Conservation (phyloP, 192 early-diverging fungal species). For the Phycomyces blakesleeanus region DNA sequence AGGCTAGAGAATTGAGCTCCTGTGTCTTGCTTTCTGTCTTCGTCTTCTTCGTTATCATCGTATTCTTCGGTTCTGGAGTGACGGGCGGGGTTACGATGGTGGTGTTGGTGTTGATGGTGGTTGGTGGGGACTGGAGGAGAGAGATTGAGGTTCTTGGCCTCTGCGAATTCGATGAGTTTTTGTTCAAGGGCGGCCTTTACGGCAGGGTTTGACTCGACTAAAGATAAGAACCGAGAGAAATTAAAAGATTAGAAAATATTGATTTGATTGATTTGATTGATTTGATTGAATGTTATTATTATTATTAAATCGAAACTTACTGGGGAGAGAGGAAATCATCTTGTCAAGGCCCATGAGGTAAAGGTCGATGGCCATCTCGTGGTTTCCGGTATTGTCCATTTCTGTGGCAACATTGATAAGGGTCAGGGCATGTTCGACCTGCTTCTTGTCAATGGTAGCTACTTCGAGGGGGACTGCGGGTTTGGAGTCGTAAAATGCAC, state of each 20-base stretch:
- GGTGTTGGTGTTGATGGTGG: no score
- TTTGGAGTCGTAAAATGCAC: background rate
- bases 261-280: background rate
- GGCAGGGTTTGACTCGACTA: conserved; percentile 19
- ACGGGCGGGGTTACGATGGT: background rate
- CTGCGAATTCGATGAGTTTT: conserved; percentile 13
- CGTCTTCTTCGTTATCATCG: background rate
- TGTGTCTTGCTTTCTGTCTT: background rate
- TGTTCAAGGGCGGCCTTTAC: conserved; percentile 7
- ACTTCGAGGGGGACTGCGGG: background rate
- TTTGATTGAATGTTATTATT: no score
- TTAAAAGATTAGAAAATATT: background rate
- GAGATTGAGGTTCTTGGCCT: conserved; percentile 9
- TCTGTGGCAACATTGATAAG: conserved; percentile 23
- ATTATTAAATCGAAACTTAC: conserved; percentile 1
- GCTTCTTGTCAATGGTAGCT: conserved; percentile 10
- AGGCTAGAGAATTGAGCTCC: conserved; percentile 13
- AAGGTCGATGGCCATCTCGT: conserved; percentile 19
- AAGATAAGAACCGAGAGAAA: background rate
- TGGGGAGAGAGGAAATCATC: conserved; percentile 17
- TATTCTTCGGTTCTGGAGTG: background rate
- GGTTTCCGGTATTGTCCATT: conserved; percentile 16
- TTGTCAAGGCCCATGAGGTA: conserved; percentile 26
- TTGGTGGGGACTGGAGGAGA: background rate
- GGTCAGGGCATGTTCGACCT: conserved; percentile 20